Base-by-base conservation (phyloP, 495 filamentous ascomycete genomes). In the Talaromyces thailandensis region DNA sequence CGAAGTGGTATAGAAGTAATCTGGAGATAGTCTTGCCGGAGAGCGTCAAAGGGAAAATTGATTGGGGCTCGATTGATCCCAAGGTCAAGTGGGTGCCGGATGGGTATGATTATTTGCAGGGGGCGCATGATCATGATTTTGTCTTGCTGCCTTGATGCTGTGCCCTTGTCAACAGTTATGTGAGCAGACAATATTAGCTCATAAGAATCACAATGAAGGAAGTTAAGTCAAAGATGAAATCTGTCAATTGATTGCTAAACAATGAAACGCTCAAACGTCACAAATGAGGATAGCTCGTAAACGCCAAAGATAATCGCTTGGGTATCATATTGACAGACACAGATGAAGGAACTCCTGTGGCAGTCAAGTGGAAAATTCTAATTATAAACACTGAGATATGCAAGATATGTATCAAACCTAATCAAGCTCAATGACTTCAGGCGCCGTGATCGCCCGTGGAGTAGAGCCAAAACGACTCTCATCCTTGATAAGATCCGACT, bases 391-490 rank as follows among this genome's bases (percentile, higher is more conserved):
- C 43, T 12, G 35, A 48, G 4, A 48, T 48, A 48, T 23, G 43
- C 18, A 21, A 24, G 23, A 55, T 55, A 55, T 28, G 23, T 28
- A 25, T 16, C 23, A 28, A 26, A 3, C 24, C 51, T 58, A 76
- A 35, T 78, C 75, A 28, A 77, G 40, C 48, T 73, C 66, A 58
- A 78, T 76, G 45, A 78, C 65, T 6, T 60, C 58, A 18, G 63
- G 56, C 26, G 69, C 64, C 14, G 66, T 63, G 24, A 52, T 40
- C 24, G 24, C 58, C 26, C 12, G 52, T 48, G 45, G 23, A 57
- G 11, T 58, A 21, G 24, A 16, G 8, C 24, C 63, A 7, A 61
- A 16, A 32, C 26, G 12, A 45, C 3, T 24, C 29, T 63, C 62
- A 21, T 32, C 31, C 37, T 63, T 63, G 55, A 50, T 8, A 11